A percentile compares a stretch with the other conserved stretches of the same genome.
These are phyloP conservation scores for Helicostylum pulchrum DNA, from an alignment of 192 early-diverging fungal species.

Conservation along the genomic window DNA sequence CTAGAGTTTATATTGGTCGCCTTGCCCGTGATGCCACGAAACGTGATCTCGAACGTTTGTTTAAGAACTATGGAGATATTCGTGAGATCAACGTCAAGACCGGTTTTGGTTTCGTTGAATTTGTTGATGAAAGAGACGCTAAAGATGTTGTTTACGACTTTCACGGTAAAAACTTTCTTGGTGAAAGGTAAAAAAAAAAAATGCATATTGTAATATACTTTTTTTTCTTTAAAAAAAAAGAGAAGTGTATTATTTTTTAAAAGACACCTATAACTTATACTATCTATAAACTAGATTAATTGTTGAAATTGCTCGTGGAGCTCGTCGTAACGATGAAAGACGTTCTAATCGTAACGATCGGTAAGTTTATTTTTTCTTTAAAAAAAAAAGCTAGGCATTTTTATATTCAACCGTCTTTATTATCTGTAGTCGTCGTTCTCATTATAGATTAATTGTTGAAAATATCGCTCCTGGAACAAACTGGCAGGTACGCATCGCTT, in stretches of 20 bases:
- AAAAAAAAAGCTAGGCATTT: neutral
- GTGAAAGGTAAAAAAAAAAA: constrained; percentile 64
- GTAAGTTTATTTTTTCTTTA: constrained; percentile 1
- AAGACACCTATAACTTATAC: neutral
- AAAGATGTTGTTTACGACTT: constrained; percentile 85
- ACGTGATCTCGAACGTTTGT: constrained; percentile 80
- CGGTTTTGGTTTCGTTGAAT: constrained; percentile 96
- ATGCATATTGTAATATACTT: neutral
- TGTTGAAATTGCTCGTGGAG: constrained; percentile 76
- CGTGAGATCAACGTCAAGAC: constrained; percentile 78
- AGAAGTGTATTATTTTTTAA: neutral
- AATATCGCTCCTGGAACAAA: constrained; percentile 75
- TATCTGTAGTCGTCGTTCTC: constrained; percentile 32
- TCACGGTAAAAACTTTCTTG: constrained; percentile 79
- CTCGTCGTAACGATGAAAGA: constrained; percentile 43
- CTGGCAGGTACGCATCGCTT: constrained; percentile 71
- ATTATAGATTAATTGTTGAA: constrained; percentile 75
- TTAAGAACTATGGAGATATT: constrained; percentile 77
- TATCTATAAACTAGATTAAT: constrained; percentile 53
- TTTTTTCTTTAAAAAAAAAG: neutral
- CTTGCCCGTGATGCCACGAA: constrained; percentile 81
- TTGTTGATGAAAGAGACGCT: constrained; percentile 80
- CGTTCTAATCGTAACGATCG: constrained; percentile 38
- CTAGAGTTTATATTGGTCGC: constrained; percentile 73
- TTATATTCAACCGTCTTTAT: neutral